These are phyloP conservation scores for Scytalidium sp. DNA, from an alignment of 2,329 filamentous ascomycete species.

Conservation along the genomic window DNA sequence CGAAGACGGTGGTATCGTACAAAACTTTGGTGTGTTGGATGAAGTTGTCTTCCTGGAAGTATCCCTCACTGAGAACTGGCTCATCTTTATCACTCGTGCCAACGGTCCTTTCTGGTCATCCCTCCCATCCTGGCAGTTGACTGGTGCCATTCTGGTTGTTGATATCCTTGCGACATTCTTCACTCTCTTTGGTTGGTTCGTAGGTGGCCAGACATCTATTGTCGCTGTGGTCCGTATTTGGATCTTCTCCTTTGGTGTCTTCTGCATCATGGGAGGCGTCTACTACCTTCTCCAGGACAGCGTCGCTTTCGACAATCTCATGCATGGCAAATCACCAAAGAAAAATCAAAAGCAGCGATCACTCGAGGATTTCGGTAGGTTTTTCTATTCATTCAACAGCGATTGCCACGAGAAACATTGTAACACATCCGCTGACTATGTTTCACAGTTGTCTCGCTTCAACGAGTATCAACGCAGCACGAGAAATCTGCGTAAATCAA, in stretches of 20 bases:
- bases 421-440: conserved; percentile 42
- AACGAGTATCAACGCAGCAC: conserved; percentile 88
- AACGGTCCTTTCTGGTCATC: conserved; percentile 92
- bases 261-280: conserved; percentile 72
- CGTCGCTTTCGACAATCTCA: conserved; percentile 82
- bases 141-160: conserved; percentile 74
- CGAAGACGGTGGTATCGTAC: conserved; percentile 77
- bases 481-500: conserved; percentile 73
- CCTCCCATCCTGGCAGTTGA: conserved; percentile 81
- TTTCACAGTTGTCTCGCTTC: conserved; percentile 73
- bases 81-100: conserved; percentile 94
- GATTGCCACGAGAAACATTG: conserved; percentile 2
- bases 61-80: conserved; percentile 89
- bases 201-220: conserved; percentile 66
- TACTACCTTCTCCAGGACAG: conserved; percentile 83
- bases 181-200: conserved; percentile 82
- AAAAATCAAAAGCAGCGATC: conserved; percentile 79
- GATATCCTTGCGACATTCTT: conserved; percentile 84
- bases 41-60: conserved; percentile 86
- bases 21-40: conserved; percentile 82
- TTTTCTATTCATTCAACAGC: conserved; percentile 9
- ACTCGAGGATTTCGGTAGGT: conserved; percentile 85
- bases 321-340: conserved; percentile 86
- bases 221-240: conserved; percentile 85
- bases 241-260: conserved; percentile 88